Percentiles rank a stretch among this genome's conserved stretches.
Evolutionary conservation across 768 basidiomycete genomes (phyloP).

Genomic region (Imleria badia): DNA sequence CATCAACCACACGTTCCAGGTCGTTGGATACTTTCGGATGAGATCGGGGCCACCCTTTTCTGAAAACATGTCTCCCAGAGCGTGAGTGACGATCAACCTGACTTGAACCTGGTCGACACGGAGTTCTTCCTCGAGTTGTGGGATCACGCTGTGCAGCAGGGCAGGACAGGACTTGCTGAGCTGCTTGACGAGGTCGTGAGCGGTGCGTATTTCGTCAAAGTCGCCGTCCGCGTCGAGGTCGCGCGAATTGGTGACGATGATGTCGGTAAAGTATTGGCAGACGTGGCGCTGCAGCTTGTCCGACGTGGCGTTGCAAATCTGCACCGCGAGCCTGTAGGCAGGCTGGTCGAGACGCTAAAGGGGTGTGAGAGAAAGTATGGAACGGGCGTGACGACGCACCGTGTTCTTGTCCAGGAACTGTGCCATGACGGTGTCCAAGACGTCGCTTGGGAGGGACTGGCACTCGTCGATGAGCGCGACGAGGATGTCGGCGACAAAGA

Average conservation of each 20-base stretch:
- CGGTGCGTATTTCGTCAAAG: conserved; percentile 64
- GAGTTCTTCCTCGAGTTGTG: conserved; percentile 89
- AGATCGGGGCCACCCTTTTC: conserved; percentile 74
- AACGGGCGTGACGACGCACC: conserved; percentile 41
- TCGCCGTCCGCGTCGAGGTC: conserved; percentile 58
- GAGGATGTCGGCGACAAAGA: conserved; percentile 87
- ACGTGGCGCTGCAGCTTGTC: conserved; percentile 89
- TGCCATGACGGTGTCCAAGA: conserved; percentile 76
- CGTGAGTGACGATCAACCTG: conserved; percentile 79
- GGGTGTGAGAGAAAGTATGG: background rate
- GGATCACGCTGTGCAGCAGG: conserved; percentile 86
- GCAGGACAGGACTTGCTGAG: conserved; percentile 78
- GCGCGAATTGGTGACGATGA: conserved; percentile 61
- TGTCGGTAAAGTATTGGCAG: conserved; percentile 90
- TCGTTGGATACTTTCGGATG: conserved; percentile 72
- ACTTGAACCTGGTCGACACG: conserved; percentile 70
- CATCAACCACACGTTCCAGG: conserved; percentile 84
- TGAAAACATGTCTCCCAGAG: conserved; percentile 88
- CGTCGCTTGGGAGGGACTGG: conserved; percentile 69
- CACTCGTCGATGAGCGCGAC: conserved; percentile 88
- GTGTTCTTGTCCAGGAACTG: conserved; percentile 83
- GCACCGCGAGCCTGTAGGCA: conserved; percentile 77
- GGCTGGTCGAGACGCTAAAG: conserved; percentile 66
- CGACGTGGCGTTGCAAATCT: conserved; percentile 79
- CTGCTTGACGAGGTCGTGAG: conserved; percentile 84